Base-by-base conservation (phyloP, 176 grass and related monocot genomes). In the Oryza meridionalis region DNA sequence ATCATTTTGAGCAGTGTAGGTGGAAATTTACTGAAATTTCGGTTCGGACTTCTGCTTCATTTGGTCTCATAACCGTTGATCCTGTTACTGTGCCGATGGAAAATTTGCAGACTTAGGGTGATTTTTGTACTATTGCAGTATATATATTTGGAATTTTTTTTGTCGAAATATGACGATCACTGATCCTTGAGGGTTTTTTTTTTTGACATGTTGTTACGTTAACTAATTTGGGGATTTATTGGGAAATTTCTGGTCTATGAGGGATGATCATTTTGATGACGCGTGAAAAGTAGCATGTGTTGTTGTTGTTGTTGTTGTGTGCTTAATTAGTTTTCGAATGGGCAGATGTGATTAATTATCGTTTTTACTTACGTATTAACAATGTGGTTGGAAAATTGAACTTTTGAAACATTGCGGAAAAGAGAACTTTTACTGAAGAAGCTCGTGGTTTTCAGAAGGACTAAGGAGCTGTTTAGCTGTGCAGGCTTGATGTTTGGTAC, bases 201-300 rank as follows among this genome's bases (percentile, higher is more conserved):
- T 33, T 33, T 29, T 29, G 27, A 29, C 27, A 29, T 33, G 5
- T 59, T 43, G 11, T 31, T 63, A 9, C 58, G 33, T 70, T 69
- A 87, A 12, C 10, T 81, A 81, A 25, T 77, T 22, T 65, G 22
- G 22, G 22, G 44, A 37, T 76, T 69, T 45, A 24, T 63, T 25
- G 21, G 26, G 46, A 64, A 13, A 65, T 74, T 74, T 37, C 58
- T 2, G 6, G 2, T 17, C 45, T 43, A 73, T 67, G 33, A 32
- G 31, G 8, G 11, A 38, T 10, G 14, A 76, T 80, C 32, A 7
- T 75, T 70, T 58, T 58, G 17, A 77, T 77, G 14, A n/a, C 58
- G 45, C 7, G 16, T 71, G 58, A 82, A 72, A 72, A 82, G 55
- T 40, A 65, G 51, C 25, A 45, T 58, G 22, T 58, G 51, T 27